A percentile compares a stretch with the other conserved stretches of the same genome.
phyloP scores from a whole-genome alignment of 805 yeast genomes.

The Kodamaea restingae region DNA sequence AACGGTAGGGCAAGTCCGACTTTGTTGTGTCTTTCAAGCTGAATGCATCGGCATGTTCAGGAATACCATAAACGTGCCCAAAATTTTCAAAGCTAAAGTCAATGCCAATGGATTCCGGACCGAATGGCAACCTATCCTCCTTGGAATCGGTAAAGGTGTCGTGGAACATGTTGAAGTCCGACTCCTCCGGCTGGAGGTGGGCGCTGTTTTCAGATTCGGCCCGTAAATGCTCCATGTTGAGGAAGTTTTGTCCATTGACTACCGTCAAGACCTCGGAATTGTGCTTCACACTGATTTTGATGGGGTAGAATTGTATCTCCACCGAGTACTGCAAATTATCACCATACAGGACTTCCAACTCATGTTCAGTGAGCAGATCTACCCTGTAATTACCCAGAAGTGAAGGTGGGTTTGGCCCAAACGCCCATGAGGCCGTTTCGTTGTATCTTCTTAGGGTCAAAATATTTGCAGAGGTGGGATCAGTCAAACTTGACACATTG shows the following conservation, averaged over 20 bases:
- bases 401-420: conserved; percentile 22
- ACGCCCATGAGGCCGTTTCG: conserved; percentile 58
- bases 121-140: conserved; percentile 64
- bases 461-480: conserved; percentile 13
- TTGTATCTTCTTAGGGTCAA: conserved; percentile 50
- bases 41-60: conserved; percentile 88
- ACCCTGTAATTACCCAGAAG: conserved; percentile 9
- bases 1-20: conserved; percentile 68
- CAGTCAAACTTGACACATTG: conserved; percentile 6
- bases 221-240: conserved; percentile 84
- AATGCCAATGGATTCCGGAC: conserved; percentile 85
- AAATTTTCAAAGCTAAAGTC: conserved; percentile 67
- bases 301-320: conserved; percentile 42
- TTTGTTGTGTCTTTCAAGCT: conserved; percentile 64
- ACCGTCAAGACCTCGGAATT: conserved; percentile 46
- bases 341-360: conserved; percentile 33
- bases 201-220: conserved; percentile 28
- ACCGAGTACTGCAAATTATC: conserved; percentile 35
- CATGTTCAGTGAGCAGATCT: conserved; percentile 15
- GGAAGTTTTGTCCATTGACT: conserved; percentile 63
- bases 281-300: conserved; percentile 47
- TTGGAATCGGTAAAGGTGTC: conserved; percentile 69
- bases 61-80: conserved; percentile 81
- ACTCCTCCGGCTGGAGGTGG: conserved; percentile 52
- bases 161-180: conserved; percentile 58